Base-by-base conservation (phyloP, 2,329 filamentous ascomycete species). In the Dactylellina sp. region DNA sequence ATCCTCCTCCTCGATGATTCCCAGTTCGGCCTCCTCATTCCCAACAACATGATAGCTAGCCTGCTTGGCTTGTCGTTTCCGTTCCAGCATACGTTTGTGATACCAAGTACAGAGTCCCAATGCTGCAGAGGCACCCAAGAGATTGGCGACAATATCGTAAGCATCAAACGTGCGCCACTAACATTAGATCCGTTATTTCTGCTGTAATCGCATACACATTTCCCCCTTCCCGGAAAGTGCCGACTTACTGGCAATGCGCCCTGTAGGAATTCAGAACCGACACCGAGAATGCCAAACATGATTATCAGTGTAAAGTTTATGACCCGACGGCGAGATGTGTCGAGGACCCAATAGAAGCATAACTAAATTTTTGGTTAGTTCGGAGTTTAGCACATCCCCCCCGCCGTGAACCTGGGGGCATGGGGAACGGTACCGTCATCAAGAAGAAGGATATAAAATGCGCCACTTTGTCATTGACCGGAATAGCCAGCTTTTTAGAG, bases 51-150 rank as follows among this genome's bases (percentile, higher is more conserved):
- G 75, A 28, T 79, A 79, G 25, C 24, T 68, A 7, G 71, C 50
- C 1, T 71, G 71, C 49, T 77, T 77, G 25, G 76, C 72, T 24
- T 76, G 68, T 39, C 78, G 75, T 53, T 91, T 91, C 75, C 95
- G 86, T 81, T 98, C 94, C 40, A 98, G 84, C 93, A 98, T 98
- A 71, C 95, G 89, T 80, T 91, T 90, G 82, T 99, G 95, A 80
- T 99, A 99, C 91, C 91, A 94, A 66, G 88, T 89, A 80, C 91
- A 96, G 18, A 96, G 80, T 0, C 85, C 89, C 18, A 97, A 80
- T 0, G 87, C 93, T 0, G 85, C 83, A 12, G 91, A 81, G 76
- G 91, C 94, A 44, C 95, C 95, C 42, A 91, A 83, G 0, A 97
- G 82, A 80, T 99, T 99, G 79, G 93, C 93, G 60, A 92, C 84